A percentile compares a stretch with the other conserved stretches of the same genome.
phyloP scores from a whole-genome alignment of 495 filamentous ascomycete species.

The Alectoria sarmentosa region DNA sequence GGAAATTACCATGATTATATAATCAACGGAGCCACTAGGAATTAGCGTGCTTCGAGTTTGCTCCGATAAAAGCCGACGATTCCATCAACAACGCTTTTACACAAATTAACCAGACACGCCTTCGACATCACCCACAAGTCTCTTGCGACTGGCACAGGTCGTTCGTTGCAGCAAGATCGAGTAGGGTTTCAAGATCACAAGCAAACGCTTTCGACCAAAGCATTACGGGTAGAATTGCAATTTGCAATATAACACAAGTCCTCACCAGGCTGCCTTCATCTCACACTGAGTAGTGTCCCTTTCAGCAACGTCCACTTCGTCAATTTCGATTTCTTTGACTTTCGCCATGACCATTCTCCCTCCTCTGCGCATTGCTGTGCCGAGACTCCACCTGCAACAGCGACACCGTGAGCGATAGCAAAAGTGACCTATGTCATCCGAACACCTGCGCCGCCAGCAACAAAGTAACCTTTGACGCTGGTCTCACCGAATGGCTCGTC shows the following conservation, averaged over 20 bases:
- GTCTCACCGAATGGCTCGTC: constrained; percentile 13
- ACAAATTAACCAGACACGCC: too few relatives aligned
- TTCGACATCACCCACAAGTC: too few relatives aligned
- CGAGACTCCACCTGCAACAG: constrained; percentile 19
- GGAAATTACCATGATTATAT: too few relatives aligned
- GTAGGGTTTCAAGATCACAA: too few relatives aligned
- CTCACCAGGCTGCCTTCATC: background rate
- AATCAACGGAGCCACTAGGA: too few relatives aligned
- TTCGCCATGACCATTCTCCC: constrained; percentile 1
- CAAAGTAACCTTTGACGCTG: constrained; percentile 16
- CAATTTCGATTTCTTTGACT: background rate
- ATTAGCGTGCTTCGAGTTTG: too few relatives aligned
- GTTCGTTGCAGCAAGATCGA: too few relatives aligned
- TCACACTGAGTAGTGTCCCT: background rate
- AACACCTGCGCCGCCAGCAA: constrained; percentile 8
- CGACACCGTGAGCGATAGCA: constrained; percentile 19
- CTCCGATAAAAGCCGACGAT: too few relatives aligned
- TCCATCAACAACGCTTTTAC: too few relatives aligned
- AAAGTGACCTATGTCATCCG: constrained; percentile 5
- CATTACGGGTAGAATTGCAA: too few relatives aligned
- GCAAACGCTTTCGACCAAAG: too few relatives aligned
- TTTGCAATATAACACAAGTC: background rate
- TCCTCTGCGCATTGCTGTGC: constrained; percentile 19
- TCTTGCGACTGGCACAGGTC: too few relatives aligned
- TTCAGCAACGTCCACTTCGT: background rate